Conservation (phyloP, 208 protist species). For the Crithidia brevicula region DNA sequence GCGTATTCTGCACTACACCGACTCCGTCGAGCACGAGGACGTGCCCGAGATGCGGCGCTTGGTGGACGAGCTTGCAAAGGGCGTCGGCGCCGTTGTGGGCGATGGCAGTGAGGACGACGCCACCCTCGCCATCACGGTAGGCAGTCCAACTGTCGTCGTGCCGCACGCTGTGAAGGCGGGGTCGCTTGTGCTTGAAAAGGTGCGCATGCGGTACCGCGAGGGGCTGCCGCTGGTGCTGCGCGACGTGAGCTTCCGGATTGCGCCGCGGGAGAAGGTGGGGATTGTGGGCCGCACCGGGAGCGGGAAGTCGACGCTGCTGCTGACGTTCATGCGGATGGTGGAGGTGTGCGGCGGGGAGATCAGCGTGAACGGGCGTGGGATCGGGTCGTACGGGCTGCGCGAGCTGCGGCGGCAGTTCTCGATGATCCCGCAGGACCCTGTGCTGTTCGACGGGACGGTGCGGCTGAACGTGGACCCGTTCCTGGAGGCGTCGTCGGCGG, state of each 20-base stretch:
- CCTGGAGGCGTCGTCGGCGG: constrained; percentile 29
- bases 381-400: constrained; percentile 43
- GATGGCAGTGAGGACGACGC: background rate
- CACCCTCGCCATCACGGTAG: background rate
- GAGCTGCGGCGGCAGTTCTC: constrained; percentile 69
- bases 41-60: constrained; percentile 31
- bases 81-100: background rate
- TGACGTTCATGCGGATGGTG: constrained; percentile 77
- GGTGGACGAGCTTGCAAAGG: background rate
- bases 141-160: background rate
- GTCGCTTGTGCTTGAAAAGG: constrained; percentile 61
- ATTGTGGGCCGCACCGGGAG: constrained; percentile 86
- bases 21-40: constrained; percentile 68
- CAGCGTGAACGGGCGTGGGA: constrained; percentile 41
- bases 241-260: constrained; percentile 57
- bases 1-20: constrained; percentile 78
- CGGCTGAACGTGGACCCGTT: constrained; percentile 82
- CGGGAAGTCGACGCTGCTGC: constrained; percentile 87
- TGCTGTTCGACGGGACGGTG: constrained; percentile 83
- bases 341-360: constrained; percentile 62
- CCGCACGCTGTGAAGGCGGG: constrained; percentile 23
- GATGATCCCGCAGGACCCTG: constrained; percentile 87
- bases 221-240: constrained; percentile 66
- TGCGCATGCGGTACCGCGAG: constrained; percentile 70
- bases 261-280: constrained; percentile 76